Conservation (phyloP, 805 yeast species). For the Saturnispora ahearnii region DNA sequence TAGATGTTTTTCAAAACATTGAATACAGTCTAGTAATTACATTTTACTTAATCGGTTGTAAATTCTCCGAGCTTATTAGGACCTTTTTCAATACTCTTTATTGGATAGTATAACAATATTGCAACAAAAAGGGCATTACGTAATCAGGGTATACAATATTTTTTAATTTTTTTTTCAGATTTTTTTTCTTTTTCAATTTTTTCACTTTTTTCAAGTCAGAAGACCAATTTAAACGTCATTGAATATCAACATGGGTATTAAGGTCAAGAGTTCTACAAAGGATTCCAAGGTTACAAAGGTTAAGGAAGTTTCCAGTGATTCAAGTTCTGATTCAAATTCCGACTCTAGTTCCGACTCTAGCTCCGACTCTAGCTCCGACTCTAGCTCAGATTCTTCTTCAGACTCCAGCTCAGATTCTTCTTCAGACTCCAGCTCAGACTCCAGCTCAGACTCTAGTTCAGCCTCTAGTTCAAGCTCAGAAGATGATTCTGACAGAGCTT, state of each 20-base stretch:
- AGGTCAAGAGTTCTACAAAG: constrained; percentile 21
- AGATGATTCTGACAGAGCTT: constrained; percentile 8
- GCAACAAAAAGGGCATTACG: too few relatives aligned
- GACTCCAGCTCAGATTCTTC: constrained; percentile 16
- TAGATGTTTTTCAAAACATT: too few relatives aligned
- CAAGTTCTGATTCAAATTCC: constrained; percentile 23
- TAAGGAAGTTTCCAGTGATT: constrained; percentile 10
- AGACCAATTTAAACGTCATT: not conserved
- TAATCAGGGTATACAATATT: not conserved
- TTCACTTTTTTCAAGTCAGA: not conserved
- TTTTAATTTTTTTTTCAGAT: not conserved
- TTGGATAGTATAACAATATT: too few relatives aligned
- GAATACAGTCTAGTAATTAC: too few relatives aligned
- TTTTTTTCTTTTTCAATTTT: constrained; percentile 1
- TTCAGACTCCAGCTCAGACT: constrained; percentile 15
- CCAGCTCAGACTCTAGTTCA: not conserved
- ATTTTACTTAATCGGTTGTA: too few relatives aligned
- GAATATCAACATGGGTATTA: constrained; percentile 4
- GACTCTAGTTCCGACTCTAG: constrained; percentile 10
- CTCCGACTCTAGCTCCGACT: not conserved
- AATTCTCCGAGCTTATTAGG: too few relatives aligned
- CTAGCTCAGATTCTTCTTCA: constrained; percentile 3
- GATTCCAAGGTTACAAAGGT: constrained; percentile 1
- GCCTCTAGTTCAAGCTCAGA: constrained; percentile 11
- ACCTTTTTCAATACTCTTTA: too few relatives aligned